phyloP scores from a whole-genome alignment of 2,329 filamentous ascomycete genomes.

The Lecanoromycetidae sp. region DNA sequence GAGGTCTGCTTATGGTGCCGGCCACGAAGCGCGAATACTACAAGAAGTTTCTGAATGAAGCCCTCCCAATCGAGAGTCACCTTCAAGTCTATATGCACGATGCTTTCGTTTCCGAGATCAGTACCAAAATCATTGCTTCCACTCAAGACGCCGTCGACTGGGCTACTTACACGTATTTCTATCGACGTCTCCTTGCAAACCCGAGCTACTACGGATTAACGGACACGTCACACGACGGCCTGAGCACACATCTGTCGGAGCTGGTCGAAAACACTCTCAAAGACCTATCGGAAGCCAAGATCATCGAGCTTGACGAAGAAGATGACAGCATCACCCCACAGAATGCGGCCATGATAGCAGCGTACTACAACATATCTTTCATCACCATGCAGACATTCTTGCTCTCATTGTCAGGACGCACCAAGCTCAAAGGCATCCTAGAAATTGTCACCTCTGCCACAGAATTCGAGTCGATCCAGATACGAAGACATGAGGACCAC shows the following conservation, averaged over 20 bases:
- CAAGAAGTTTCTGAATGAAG: slow-evolving; percentile 96
- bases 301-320: slow-evolving; percentile 89
- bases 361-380: slow-evolving; percentile 99
- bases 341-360: slow-evolving; percentile 94
- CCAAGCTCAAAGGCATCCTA: slow-evolving; percentile 91
- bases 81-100: slow-evolving; percentile 86
- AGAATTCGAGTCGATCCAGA: slow-evolving; percentile 91
- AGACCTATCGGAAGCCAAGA: slow-evolving; percentile 82
- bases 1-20: slow-evolving; percentile 92
- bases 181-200: slow-evolving; percentile 84
- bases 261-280: slow-evolving; percentile 85
- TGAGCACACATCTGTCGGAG: slow-evolving; percentile 91
- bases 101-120: slow-evolving; percentile 93
- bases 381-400: slow-evolving; percentile 99
- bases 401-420: slow-evolving; percentile 73
- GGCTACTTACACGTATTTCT: slow-evolving; percentile 98
- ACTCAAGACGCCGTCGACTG: slow-evolving; percentile 97
- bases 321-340: slow-evolving; percentile 80
- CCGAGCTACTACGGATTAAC: slow-evolving; percentile 90
- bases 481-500: slow-evolving; percentile 79
- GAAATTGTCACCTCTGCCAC: slow-evolving; percentile 96
- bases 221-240: slow-evolving; percentile 76
- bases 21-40: slow-evolving; percentile 94
- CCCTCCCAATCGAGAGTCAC: slow-evolving; percentile 88
- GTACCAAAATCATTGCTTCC: slow-evolving; percentile 86